These are phyloP conservation scores for Trametes cingulata DNA, from an alignment of 768 basidiomycete genomes.

Conservation along the genomic window DNA sequence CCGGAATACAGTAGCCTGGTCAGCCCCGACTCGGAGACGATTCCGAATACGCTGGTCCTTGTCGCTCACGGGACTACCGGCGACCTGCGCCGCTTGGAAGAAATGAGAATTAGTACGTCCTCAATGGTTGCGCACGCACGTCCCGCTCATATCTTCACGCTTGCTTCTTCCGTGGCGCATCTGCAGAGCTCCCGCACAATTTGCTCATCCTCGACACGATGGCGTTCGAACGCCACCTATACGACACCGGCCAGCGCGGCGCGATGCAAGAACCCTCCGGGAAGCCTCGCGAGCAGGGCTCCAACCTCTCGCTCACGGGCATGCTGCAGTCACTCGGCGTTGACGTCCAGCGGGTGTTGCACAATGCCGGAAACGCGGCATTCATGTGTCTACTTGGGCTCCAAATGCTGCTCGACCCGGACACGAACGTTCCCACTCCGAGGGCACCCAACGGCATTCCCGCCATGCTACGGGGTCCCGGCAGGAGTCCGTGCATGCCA, in stretches of 20 bases:
- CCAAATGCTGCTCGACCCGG: constrained; percentile 67
- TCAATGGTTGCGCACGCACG: constrained; percentile 4
- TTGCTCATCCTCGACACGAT: constrained; percentile 67
- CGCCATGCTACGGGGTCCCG: constrained; percentile 21
- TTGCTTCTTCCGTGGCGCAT: neutral
- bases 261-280: constrained; percentile 63
- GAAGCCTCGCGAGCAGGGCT: constrained; percentile 49
- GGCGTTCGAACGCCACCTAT: constrained; percentile 62
- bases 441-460: constrained; percentile 12
- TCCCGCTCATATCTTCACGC: constrained; percentile 28
- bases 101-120: constrained; percentile 77
- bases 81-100: constrained; percentile 64
- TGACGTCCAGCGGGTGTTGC: constrained; percentile 44
- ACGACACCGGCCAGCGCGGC: constrained; percentile 55
- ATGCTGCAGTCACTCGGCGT: constrained; percentile 61
- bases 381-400: constrained; percentile 67
- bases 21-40: constrained; percentile 76
- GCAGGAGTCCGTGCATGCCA: constrained; percentile 19
- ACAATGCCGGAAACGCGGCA: constrained; percentile 84
- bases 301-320: constrained; percentile 62
- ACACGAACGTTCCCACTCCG: constrained; percentile 34
- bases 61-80: constrained; percentile 62
- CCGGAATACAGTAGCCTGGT: constrained; percentile 57
- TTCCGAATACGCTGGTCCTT: constrained; percentile 68
- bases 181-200: constrained; percentile 71